These are phyloP conservation scores for Arctium lappa DNA, from an alignment of 129 eudicot genomes.

Conservation along the genomic window DNA sequence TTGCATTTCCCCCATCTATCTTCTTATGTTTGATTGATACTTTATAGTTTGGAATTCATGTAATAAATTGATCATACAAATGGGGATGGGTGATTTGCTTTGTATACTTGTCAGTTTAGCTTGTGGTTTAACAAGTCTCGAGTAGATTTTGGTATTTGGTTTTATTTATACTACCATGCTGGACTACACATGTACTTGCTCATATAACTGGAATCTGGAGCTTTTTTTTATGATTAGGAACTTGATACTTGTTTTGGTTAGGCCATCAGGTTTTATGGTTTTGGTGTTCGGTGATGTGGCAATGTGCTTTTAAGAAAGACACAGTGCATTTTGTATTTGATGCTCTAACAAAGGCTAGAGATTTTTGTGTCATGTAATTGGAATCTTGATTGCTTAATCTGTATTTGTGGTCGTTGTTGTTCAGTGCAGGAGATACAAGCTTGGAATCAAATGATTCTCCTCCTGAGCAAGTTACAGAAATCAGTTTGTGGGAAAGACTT, in stretches of 20 bases:
- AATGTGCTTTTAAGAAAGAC: not conserved
- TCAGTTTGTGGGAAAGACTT: constrained; percentile 88
- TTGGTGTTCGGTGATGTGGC: not conserved
- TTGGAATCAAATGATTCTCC: constrained; percentile 34
- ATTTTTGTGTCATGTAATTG: not conserved
- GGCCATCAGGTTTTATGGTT: too few relatives aligned
- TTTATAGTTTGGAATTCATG: not conserved
- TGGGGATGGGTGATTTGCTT: not conserved
- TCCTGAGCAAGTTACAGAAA: constrained; percentile 65
- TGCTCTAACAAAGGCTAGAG: not conserved
- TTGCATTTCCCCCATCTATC: not conserved
- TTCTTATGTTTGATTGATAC: not conserved
- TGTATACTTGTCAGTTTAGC: not conserved
- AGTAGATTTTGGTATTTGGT: not conserved
- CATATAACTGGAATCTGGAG: not conserved
- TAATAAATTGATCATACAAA: not conserved
- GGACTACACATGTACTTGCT: not conserved
- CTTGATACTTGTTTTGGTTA: not conserved
- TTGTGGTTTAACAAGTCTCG: not conserved
- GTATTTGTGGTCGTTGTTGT: constrained; percentile 15
- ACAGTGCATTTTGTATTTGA: not conserved
- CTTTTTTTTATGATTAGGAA: not conserved
- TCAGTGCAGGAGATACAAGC: constrained; percentile 68
- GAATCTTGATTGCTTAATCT: not conserved
- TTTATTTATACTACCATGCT: not conserved